Conservation (phyloP, 2,329 filamentous ascomycete genomes). For the Fusarium miscanthi region DNA sequence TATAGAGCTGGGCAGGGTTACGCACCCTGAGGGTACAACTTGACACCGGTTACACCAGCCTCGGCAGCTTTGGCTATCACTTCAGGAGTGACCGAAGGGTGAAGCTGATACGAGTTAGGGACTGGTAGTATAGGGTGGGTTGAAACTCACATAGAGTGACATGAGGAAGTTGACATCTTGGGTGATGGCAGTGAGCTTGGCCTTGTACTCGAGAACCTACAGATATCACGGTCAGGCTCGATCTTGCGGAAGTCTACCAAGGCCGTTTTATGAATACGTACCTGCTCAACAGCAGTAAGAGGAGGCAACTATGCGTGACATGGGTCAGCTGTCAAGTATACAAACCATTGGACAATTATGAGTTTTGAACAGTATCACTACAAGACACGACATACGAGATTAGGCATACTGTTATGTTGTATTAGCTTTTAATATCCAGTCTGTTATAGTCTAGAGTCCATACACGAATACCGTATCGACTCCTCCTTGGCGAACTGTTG, state of each 20-base stretch:
- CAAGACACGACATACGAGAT: slow-evolving; percentile 58
- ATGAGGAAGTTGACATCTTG: slow-evolving; percentile 76
- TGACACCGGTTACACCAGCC: slow-evolving; percentile 77
- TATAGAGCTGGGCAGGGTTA: neutral
- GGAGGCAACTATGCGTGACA: slow-evolving; percentile 27
- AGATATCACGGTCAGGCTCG: neutral
- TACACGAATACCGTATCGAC: slow-evolving; percentile 70
- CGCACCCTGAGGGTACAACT: slow-evolving; percentile 70
- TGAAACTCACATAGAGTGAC: slow-evolving; percentile 69
- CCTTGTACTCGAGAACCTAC: slow-evolving; percentile 73
- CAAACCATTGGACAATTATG: neutral
- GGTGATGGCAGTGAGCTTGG: slow-evolving; percentile 68
- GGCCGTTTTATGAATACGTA: neutral
- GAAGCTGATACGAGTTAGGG: slow-evolving; percentile 53
- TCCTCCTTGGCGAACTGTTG: slow-evolving; percentile 67
- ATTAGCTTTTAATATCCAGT: slow-evolving; percentile 36
- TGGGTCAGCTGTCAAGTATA: slow-evolving; percentile 5
- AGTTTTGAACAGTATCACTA: slow-evolving; percentile 8
- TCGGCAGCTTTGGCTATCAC: slow-evolving; percentile 78
- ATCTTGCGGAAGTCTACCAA: no score
- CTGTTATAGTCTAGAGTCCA: slow-evolving; percentile 43
- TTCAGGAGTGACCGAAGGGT: slow-evolving; percentile 72
- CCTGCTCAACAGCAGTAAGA: slow-evolving; percentile 32
- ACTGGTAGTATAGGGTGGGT: neutral
- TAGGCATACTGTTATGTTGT: slow-evolving; percentile 61